phyloP scores from a whole-genome alignment of 371 early-diverging fungal species.

The Haplosporangium sp. region DNA sequence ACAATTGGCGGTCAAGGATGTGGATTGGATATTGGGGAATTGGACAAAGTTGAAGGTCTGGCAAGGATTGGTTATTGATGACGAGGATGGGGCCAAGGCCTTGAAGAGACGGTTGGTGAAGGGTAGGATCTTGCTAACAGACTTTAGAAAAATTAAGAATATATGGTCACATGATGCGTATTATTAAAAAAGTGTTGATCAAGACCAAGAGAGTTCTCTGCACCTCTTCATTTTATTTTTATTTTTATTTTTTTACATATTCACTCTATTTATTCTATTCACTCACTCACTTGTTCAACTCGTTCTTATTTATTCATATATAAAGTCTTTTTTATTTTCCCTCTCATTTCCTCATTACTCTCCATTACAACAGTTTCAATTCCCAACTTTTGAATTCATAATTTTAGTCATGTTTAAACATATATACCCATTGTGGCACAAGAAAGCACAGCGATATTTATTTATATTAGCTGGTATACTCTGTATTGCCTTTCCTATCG shows the following conservation, averaged over 20 bases:
- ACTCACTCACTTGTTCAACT: neutral
- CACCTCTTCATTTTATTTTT: neutral
- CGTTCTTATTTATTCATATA: too few species aligned
- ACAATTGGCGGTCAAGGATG: neutral
- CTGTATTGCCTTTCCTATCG: conserved; percentile 29
- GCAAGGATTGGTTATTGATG: neutral
- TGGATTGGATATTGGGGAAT: neutral
- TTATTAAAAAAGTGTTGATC: too few species aligned
- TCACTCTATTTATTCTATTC: neutral
- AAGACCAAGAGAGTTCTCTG: too few species aligned
- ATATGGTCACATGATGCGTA: too few species aligned
- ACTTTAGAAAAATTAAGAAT: too few species aligned
- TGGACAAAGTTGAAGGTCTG: neutral
- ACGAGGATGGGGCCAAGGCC: neutral
- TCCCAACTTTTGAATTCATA: neutral
- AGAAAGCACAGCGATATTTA: conserved; percentile 15
- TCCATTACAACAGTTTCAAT: neutral
- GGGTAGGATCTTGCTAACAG: too few species aligned
- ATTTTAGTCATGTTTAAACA: conserved; percentile 25
- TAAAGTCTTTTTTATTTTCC: neutral
- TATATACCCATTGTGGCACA: conserved; percentile 40
- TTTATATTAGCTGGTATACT: conserved; percentile 30
- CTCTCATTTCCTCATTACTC: neutral
- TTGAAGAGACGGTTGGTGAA: too few species aligned
- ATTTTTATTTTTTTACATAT: neutral